Percentiles rank a stretch among this genome's conserved stretches.
These are phyloP conservation scores for Monilinia fructicola DNA, from an alignment of 2,329 filamentous ascomycete species.

Conservation along the genomic window DNA sequence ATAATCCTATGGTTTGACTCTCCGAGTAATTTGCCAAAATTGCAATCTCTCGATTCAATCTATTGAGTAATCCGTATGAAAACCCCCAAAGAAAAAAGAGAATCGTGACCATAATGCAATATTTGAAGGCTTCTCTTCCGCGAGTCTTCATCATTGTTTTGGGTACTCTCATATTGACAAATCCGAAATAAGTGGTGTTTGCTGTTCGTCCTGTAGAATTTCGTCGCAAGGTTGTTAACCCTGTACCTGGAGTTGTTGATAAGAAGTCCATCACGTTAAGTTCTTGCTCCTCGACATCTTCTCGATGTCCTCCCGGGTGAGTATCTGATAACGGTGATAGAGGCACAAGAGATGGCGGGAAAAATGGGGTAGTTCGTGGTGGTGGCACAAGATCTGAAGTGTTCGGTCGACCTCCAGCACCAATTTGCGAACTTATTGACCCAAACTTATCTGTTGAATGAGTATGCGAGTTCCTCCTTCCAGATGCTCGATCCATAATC, in stretches of 20 bases:
- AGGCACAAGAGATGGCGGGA: slow-evolving; percentile 2
- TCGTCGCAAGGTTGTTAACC: slow-evolving; percentile 11
- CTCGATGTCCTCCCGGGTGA: slow-evolving; percentile 26
- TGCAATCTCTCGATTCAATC: slow-evolving; percentile 71
- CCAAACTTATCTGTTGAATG: slow-evolving; percentile 22
- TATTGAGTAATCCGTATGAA: slow-evolving; percentile 82
- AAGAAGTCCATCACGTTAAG: slow-evolving; percentile 38
- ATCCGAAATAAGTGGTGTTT: slow-evolving; percentile 67
- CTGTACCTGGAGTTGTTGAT: slow-evolving; percentile 24
- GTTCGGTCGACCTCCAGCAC: not conserved
- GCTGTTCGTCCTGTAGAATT: slow-evolving; percentile 25
- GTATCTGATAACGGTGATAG: slow-evolving; percentile 24
- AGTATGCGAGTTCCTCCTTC: slow-evolving; percentile 9
- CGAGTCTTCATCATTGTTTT: slow-evolving; percentile 70
- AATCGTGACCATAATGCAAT: slow-evolving; percentile 72
- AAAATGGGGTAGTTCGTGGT: slow-evolving; percentile 6
- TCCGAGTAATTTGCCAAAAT: slow-evolving; percentile 56
- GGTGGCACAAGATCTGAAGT: not conserved
- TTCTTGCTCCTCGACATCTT: slow-evolving; percentile 26
- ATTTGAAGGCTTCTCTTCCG: slow-evolving; percentile 64
- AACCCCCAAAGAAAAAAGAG: slow-evolving; percentile 90
- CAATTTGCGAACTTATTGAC: slow-evolving; percentile 30
- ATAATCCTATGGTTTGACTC: slow-evolving; percentile 65
- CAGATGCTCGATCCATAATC: slow-evolving; percentile 31
- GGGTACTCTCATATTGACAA: slow-evolving; percentile 67